Base-by-base conservation (phyloP, 2,329 filamentous ascomycete species). In the Nothopassalora personata region DNA sequence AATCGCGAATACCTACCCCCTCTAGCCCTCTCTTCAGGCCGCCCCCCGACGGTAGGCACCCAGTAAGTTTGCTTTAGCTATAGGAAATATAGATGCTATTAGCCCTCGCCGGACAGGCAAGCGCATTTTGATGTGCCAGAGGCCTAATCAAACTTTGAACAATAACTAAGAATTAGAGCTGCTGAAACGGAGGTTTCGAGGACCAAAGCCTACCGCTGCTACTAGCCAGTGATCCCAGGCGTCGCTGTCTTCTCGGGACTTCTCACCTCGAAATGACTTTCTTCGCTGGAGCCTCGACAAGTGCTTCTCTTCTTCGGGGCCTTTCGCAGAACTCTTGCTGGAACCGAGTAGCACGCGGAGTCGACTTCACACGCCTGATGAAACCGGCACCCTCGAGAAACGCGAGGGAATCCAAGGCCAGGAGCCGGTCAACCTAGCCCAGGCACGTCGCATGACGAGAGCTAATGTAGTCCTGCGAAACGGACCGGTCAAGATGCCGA, bases 381-480 rank as follows among this genome's bases (percentile, higher is more conserved):
- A 43, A n/a, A 4, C 8, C 39, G 39, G 11, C 31, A 34, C 11
- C 8, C 5, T 34, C 31, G 31, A 34, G 31, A 34, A 34, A 2
- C 31, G 31, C 31, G 31, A 11, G 31, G 31, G 2, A 23, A 23
- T 23, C 31, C 31, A 8, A 34, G 31, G 31, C 7, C 8, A 2
- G 31, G 31, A 34, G 43, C 15, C 5, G 13, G 43, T 18, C 15
- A 46, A 4, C 46, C 19, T 49, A 11, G 23, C 30, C 49, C 28
- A 34, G 30, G 49, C 49, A 51, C 49, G 10, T 33, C 49, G 10
- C 23, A 51, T 10, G 49, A 51, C 49, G 27, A 34, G 8, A 34
- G 27, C 49, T 10, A 51, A 63, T 46, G 56, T 63, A 39, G 58
- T 63, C 27, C 47, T 64, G 18, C 64, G 63, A 31, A 59, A 59